phyloP scores from a whole-genome alignment of 1,139 yeast species.

The Pichia sp. region DNA sequence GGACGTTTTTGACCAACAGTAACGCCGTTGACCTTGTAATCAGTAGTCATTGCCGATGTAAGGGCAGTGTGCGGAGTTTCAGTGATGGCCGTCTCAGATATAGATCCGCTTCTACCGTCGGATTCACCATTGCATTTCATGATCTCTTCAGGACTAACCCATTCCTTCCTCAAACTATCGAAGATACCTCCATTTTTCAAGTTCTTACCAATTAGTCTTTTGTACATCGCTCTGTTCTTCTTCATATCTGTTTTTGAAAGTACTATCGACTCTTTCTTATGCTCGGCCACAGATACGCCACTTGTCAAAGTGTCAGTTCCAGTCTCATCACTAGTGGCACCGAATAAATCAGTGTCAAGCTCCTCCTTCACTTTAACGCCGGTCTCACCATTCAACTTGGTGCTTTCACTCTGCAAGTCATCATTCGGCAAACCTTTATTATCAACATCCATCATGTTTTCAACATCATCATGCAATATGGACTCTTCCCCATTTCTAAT shows the following conservation, averaged over 20 bases:
- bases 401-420: background rate
- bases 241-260: constrained; percentile 13
- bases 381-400: background rate
- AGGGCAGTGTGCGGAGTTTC: too few relatives aligned
- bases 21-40: too few relatives aligned
- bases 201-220: constrained; percentile 16
- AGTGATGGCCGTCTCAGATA: too few relatives aligned
- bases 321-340: background rate
- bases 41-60: too few relatives aligned
- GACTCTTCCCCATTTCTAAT: too few relatives aligned
- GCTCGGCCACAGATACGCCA: background rate
- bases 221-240: constrained; percentile 14
- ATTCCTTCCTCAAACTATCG: constrained; percentile 24
- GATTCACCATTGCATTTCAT: constrained; percentile 1
- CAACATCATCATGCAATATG: background rate
- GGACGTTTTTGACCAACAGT: too few relatives aligned
- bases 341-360: background rate
- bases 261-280: background rate
- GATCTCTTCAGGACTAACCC: constrained; percentile 23
- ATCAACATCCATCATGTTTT: constrained; percentile 3
- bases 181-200: constrained; percentile 22
- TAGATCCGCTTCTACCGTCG: too few relatives aligned
- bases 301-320: background rate
- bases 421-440: background rate
- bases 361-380: background rate